Evolutionary conservation across 148 eudicot genomes (phyloP).

Genomic region (Simmondsia chinensis): DNA sequence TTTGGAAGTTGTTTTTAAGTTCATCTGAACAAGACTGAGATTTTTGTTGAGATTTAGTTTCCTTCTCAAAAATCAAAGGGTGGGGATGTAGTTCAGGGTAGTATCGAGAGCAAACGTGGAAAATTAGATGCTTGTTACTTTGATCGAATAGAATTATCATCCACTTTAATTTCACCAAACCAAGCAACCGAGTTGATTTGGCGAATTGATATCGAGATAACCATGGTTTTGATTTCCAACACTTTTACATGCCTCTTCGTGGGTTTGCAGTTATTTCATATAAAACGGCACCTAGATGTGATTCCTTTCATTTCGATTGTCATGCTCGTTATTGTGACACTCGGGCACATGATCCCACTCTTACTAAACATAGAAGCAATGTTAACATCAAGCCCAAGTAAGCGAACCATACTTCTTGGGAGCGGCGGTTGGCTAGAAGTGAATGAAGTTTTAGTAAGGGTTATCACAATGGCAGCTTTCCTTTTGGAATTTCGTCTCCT

Average conservation of each 20-base stretch:
- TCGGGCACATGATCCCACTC: slow-evolving; percentile 75
- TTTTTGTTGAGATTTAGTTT: slow-evolving; percentile 40
- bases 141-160: slow-evolving; percentile 41
- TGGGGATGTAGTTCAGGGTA: slow-evolving; percentile 40
- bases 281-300: slow-evolving; percentile 43
- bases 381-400: slow-evolving; percentile 35
- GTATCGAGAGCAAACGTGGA: slow-evolving; percentile 62
- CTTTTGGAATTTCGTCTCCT: slow-evolving; percentile 76
- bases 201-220: slow-evolving; percentile 88
- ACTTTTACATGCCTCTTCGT: slow-evolving; percentile 71
- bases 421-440: slow-evolving; percentile 85
- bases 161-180: slow-evolving; percentile 36
- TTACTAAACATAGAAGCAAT: slow-evolving; percentile 79
- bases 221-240: slow-evolving; percentile 75
- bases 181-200: slow-evolving; percentile 50
- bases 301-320: slow-evolving; percentile 64
- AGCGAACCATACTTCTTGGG: slow-evolving; percentile 44
- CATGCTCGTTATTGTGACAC: slow-evolving; percentile 65
- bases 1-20: slow-evolving; percentile 9
- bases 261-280: slow-evolving; percentile 63
- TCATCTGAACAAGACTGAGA: slow-evolving; percentile 52
- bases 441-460: slow-evolving; percentile 78
- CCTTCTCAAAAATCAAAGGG: slow-evolving; percentile 34
- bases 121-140: slow-evolving; percentile 57
- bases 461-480: slow-evolving; percentile 86